A percentile compares a stretch with the other conserved stretches of the same genome.
Conservation (phyloP, 176 grass and related monocot genomes). For the Aegilops tauschii region DNA sequence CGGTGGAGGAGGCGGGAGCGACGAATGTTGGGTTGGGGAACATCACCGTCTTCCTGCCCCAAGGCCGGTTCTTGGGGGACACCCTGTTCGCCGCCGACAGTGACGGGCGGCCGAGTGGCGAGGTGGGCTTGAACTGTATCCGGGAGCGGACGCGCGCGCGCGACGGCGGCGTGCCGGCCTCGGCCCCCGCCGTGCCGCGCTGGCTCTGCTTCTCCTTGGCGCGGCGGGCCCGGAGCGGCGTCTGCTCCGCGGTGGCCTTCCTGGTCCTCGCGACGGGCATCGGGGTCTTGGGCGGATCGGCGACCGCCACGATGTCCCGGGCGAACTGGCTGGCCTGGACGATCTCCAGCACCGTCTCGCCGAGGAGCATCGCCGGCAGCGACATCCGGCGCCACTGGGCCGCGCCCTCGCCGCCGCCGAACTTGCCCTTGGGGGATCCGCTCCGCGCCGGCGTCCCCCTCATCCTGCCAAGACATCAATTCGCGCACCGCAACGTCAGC, state of each 20-base stretch:
- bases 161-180: slow-evolving; percentile 49
- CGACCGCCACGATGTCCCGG: slow-evolving; percentile 41
- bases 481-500: not conserved
- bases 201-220: slow-evolving; percentile 79
- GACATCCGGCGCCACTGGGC: slow-evolving; percentile 72
- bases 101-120: slow-evolving; percentile 51
- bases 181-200: slow-evolving; percentile 4
- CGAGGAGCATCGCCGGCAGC: slow-evolving; percentile 81
- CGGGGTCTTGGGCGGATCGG: slow-evolving; percentile 59
- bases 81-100: slow-evolving; percentile 42
- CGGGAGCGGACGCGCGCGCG: slow-evolving; percentile 46
- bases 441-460: slow-evolving; percentile 40
- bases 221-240: slow-evolving; percentile 49
- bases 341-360: slow-evolving; percentile 76
- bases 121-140: slow-evolving; percentile 79
- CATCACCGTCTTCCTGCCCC: slow-evolving; percentile 85
- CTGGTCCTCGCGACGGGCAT: slow-evolving; percentile 17
- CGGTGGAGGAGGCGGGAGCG: slow-evolving; percentile 28
- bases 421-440: slow-evolving; percentile 68
- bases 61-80: slow-evolving; percentile 71
- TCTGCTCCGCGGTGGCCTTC: slow-evolving; percentile 27
- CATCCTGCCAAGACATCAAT: slow-evolving; percentile 45
- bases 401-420: slow-evolving; percentile 40
- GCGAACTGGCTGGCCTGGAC: slow-evolving; percentile 77
- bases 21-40: slow-evolving; percentile 71